These are phyloP conservation scores for Fomitopsis serialis DNA, from an alignment of 768 basidiomycete genomes.

Conservation along the genomic window DNA sequence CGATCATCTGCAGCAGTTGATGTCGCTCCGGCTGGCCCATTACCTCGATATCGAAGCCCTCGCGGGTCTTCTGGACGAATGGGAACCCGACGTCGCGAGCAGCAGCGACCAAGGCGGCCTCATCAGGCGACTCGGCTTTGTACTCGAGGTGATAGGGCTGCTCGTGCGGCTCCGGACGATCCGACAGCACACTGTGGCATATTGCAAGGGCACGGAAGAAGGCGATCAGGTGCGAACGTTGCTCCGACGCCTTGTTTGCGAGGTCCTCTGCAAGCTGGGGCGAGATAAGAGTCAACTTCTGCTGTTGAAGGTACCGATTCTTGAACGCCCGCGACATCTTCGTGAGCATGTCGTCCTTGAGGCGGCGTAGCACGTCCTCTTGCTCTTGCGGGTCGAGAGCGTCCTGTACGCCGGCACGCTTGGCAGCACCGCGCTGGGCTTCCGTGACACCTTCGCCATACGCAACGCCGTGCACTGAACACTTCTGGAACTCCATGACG, in stretches of 20 bases:
- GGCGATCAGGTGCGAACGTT: constrained; percentile 62
- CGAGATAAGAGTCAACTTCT: constrained; percentile 84
- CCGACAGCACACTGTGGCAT: constrained; percentile 88
- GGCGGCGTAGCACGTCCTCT: constrained; percentile 49
- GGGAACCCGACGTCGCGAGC: constrained; percentile 93
- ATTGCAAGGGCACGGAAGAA: constrained; percentile 96
- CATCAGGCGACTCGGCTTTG: constrained; percentile 96
- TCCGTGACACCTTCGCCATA: constrained; percentile 97
- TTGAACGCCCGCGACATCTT: constrained; percentile 77
- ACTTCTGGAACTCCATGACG: constrained; percentile 98
- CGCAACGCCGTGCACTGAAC: constrained; percentile 74
- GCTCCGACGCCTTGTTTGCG: constrained; percentile 49
- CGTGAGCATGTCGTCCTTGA: constrained; percentile 74
- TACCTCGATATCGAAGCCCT: constrained; percentile 82
- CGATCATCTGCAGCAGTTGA: constrained; percentile 72
- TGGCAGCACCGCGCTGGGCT: constrained; percentile 88
- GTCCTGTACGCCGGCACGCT: constrained; percentile 69
- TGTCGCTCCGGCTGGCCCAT: constrained; percentile 86
- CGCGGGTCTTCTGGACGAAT: constrained; percentile 73
- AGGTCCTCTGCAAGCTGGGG: constrained; percentile 81
- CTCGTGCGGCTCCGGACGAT: constrained; percentile 56
- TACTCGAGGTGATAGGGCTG: constrained; percentile 70
- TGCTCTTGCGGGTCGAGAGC: constrained; percentile 68
- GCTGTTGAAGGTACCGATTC: constrained; percentile 78
- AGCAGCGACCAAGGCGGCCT: constrained; percentile 88